A percentile compares a stretch with the other conserved stretches of the same genome.
These are phyloP conservation scores for Fusarium mundagurra DNA, from an alignment of 2,329 filamentous ascomycete species.

Conservation along the genomic window DNA sequence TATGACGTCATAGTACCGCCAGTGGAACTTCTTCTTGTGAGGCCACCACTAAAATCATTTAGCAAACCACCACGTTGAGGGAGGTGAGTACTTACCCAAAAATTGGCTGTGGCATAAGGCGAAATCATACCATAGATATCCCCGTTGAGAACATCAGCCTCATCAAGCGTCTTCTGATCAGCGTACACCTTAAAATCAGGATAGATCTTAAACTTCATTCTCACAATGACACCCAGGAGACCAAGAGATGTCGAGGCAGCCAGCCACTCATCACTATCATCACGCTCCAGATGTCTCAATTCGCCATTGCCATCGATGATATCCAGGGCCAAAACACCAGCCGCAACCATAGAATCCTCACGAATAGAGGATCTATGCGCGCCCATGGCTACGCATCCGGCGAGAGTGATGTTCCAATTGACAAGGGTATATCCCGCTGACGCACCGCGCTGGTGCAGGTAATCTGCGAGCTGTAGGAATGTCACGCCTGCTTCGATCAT, in stretches of 20 bases:
- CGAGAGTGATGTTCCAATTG: constrained; percentile 7
- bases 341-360: not conserved
- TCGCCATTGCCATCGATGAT: not conserved
- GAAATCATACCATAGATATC: constrained; percentile 4
- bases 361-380: not conserved
- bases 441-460: not conserved
- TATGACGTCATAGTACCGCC: not conserved
- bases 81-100: not conserved
- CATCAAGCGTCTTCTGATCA: not conserved
- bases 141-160: not conserved
- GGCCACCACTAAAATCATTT: not conserved
- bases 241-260: not conserved
- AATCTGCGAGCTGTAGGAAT: not conserved
- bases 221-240: not conserved
- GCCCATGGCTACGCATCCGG: not conserved
- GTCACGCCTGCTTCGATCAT: constrained; percentile 5
- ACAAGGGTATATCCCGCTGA: constrained; percentile 1
- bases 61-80: too few relatives aligned
- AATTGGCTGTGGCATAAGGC: not conserved
- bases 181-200: constrained; percentile 8
- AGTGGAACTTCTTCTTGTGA: constrained; percentile 13
- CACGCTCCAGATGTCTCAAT: not conserved
- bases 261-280: not conserved
- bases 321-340: not conserved
- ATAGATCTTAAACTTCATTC: constrained; percentile 13